phyloP scores from a whole-genome alignment of 1,139 yeast species.

The Saccharomyces hybrid region DNA sequence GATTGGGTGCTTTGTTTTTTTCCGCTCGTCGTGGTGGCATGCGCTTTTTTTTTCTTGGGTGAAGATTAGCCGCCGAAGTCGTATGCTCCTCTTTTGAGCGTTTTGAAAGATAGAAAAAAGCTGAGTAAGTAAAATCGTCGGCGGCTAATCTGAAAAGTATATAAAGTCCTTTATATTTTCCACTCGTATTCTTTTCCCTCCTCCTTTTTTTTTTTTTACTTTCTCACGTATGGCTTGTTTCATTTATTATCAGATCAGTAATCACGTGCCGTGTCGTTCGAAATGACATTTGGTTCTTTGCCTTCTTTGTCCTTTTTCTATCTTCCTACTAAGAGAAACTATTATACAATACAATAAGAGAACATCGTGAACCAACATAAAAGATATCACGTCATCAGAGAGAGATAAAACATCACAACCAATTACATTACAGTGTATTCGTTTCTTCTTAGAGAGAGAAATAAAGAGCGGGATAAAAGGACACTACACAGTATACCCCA shows the following conservation, averaged over 20 bases:
- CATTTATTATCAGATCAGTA: neutral
- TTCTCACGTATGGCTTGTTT: neutral
- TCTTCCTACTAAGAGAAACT: neutral
- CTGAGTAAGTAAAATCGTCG: neutral
- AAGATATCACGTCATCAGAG: neutral
- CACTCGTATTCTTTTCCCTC: neutral
- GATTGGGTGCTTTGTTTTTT: neutral
- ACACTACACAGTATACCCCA: neutral
- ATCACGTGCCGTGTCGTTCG: neutral
- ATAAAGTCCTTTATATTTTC: neutral
- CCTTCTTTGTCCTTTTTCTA: neutral
- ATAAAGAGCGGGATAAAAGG: neutral
- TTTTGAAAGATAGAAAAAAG: neutral
- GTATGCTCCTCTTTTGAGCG: neutral
- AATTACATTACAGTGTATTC: neutral
- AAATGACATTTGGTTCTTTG: neutral
- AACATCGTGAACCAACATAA: neutral
- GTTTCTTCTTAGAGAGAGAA: neutral
- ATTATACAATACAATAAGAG: neutral
- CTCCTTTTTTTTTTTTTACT: neutral
- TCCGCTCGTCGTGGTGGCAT: neutral
- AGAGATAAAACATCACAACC: neutral
- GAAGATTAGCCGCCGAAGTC: neutral
- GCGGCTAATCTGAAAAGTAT: neutral
- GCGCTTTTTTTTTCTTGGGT: neutral